Conservation (phyloP, 2,329 filamentous ascomycete genomes). For the Apiospora sp. region DNA sequence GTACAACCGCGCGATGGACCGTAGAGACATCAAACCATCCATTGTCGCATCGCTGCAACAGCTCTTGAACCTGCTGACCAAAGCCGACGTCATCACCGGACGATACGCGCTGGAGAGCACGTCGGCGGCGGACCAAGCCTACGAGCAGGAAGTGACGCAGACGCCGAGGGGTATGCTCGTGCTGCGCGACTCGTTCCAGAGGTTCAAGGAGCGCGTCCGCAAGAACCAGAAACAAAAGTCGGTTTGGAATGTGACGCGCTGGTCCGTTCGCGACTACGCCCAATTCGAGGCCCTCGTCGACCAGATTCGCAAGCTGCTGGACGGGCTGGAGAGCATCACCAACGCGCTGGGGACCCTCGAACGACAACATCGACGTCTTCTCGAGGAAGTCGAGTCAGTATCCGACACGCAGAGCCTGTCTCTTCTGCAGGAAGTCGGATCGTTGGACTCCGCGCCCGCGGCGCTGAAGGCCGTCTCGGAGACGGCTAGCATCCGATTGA, state of each 20-base stretch:
- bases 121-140: neutral
- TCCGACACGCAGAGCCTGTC: neutral
- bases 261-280: slow-evolving; percentile 33
- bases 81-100: slow-evolving; percentile 1
- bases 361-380: neutral
- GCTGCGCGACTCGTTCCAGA: slow-evolving; percentile 34
- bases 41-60: neutral
- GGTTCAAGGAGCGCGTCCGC: slow-evolving; percentile 31
- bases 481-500: neutral
- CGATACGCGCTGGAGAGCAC: neutral
- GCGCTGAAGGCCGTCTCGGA: neutral
- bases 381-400: neutral
- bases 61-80: neutral
- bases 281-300: slow-evolving; percentile 34
- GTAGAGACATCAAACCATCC: neutral
- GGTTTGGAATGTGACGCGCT: slow-evolving; percentile 33
- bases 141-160: neutral
- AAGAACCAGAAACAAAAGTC: slow-evolving; percentile 34
- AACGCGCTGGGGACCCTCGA: neutral
- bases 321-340: slow-evolving; percentile 27
- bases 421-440: neutral
- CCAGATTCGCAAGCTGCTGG: slow-evolving; percentile 32
- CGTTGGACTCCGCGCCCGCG: neutral
- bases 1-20: neutral
- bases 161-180: slow-evolving; percentile 28